Conservation (phyloP, 2,329 filamentous ascomycete species). For the Clonostachys rhizophaga region DNA sequence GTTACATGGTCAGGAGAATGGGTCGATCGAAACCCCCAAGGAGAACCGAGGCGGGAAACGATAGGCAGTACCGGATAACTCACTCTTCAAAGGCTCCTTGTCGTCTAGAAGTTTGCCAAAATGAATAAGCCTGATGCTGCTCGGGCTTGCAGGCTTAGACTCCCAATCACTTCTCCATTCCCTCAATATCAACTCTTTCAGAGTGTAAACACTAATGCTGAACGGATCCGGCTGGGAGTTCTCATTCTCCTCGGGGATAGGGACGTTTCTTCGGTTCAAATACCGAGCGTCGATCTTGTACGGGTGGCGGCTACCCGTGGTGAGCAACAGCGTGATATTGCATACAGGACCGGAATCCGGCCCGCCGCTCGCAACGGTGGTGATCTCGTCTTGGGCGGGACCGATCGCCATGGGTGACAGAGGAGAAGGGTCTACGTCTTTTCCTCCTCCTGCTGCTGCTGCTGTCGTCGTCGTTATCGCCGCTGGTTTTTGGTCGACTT, state of each 20-base stretch:
- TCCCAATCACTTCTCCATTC: constrained; percentile 97
- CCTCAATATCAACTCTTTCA: constrained; percentile 89
- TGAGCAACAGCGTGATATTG: constrained; percentile 78
- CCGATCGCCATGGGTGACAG: constrained; percentile 33
- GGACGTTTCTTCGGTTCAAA: constrained; percentile 73
- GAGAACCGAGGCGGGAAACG: background rate
- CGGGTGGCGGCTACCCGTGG: constrained; percentile 77
- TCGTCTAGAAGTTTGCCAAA: constrained; percentile 90
- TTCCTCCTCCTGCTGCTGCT: constrained; percentile 20
- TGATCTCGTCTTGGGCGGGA: constrained; percentile 34
- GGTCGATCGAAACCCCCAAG: background rate
- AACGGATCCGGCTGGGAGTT: constrained; percentile 68
- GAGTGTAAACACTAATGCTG: constrained; percentile 85
- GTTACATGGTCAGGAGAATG: background rate
- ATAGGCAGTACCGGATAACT: constrained; percentile 15
- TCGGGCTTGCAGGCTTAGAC: constrained; percentile 76
- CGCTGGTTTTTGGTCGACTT: constrained; percentile 6
- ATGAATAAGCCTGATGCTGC: constrained; percentile 84
- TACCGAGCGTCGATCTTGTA: constrained; percentile 90
- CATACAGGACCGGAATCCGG: constrained; percentile 40
- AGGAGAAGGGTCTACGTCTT: constrained; percentile 21
- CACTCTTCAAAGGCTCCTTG: constrained; percentile 80
- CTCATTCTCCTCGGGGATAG: constrained; percentile 61
- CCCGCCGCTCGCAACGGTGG: constrained; percentile 19
- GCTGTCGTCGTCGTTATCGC: constrained; percentile 3